A percentile compares a stretch with the other conserved stretches of the same genome.
phyloP scores from a whole-genome alignment of 345 rosid genomes.

The Litchi chinensis region DNA sequence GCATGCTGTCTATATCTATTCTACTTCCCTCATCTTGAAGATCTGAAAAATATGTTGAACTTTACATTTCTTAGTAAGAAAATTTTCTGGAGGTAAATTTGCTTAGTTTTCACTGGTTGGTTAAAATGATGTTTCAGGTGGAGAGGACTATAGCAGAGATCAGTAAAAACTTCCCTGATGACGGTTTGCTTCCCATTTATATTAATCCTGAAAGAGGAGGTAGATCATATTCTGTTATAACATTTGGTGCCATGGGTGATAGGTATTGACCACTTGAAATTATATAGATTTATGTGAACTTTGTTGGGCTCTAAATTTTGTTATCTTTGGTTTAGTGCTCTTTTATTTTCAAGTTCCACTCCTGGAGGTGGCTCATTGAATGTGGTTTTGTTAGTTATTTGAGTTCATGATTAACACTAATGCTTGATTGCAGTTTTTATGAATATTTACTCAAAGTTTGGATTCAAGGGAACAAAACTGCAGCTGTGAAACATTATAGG shows the following conservation, averaged over 20 bases:
- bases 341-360: background rate
- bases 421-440: constrained; percentile 68
- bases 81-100: background rate
- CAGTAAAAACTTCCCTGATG: constrained; percentile 81
- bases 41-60: constrained; percentile 3
- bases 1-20: background rate
- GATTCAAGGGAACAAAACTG: constrained; percentile 95
- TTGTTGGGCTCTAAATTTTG: background rate
- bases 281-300: background rate
- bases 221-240: constrained; percentile 67
- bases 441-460: constrained; percentile 98
- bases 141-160: constrained; percentile 78
- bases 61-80: background rate
- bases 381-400: background rate
- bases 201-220: constrained; percentile 62
- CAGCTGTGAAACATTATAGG: constrained; percentile 76
- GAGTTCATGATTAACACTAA: constrained; percentile 1
- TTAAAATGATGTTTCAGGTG: constrained; percentile 48
- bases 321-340: background rate
- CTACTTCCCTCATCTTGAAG: background rate
- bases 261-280: constrained; percentile 53
- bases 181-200: constrained; percentile 95
- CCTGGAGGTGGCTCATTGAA: background rate
- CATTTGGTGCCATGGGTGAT: constrained; percentile 99
- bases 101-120: background rate